Evolutionary conservation across 495 filamentous ascomycete genomes (phyloP).

Genomic region (Daldinia childiae): DNA sequence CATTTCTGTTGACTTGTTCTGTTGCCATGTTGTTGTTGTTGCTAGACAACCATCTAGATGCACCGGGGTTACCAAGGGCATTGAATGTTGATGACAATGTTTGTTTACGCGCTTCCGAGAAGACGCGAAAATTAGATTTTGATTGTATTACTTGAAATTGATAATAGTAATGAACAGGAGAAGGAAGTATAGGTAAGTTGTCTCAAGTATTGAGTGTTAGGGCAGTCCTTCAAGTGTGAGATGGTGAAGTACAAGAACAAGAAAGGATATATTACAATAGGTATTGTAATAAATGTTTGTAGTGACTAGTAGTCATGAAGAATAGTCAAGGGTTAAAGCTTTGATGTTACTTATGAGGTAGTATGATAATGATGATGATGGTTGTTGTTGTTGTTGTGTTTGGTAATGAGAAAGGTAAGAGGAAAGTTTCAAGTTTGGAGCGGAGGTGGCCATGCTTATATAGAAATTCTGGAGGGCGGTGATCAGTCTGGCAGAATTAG

Average conservation of each 20-base stretch:
- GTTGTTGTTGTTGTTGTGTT: neutral
- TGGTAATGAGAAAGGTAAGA: neutral
- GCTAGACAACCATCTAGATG: neutral
- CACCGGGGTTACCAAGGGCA: too few relatives aligned
- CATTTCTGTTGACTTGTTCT: neutral
- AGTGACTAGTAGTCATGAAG: neutral
- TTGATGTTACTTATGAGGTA: neutral
- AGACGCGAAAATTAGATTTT: neutral
- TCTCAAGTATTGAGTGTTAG: neutral
- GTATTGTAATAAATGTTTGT: neutral
- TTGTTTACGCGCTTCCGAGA: too few relatives aligned
- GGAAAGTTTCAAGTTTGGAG: neutral
- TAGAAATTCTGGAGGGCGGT: neutral
- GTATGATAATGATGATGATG: neutral
- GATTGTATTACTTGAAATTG: neutral
- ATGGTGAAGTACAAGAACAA: neutral
- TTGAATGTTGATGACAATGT: too few relatives aligned
- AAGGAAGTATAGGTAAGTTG: neutral
- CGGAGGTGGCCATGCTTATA: neutral
- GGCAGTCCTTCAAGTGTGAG: neutral
- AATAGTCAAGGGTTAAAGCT: neutral
- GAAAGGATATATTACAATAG: neutral
- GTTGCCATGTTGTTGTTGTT: neutral
- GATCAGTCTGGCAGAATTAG: neutral
- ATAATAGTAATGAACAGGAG: neutral